Conservation (phyloP, 306 rosid genomes). For the Luffa aegyptiaca region DNA sequence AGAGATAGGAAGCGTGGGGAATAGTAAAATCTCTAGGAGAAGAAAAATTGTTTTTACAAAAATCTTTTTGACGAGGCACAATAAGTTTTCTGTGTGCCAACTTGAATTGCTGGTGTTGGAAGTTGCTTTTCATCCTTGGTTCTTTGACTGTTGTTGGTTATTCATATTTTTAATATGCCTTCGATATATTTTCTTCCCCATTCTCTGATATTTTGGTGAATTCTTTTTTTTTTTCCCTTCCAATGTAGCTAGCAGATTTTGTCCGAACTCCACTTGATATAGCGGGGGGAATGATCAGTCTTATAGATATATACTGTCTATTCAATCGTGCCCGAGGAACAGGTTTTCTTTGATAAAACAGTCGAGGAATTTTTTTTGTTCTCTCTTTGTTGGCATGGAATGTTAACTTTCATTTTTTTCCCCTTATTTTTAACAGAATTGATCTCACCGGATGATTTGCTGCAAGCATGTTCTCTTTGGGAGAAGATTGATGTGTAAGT, state of each 20-base stretch:
- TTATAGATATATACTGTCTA: conserved; percentile 79
- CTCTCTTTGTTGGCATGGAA: background rate
- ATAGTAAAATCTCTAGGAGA: background rate
- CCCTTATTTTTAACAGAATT: conserved; percentile 44
- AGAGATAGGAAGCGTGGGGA: background rate
- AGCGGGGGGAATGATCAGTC: conserved; percentile 89
- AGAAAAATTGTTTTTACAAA: background rate
- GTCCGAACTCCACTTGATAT: conserved; percentile 79
- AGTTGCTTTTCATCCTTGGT: background rate
- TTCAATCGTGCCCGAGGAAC: conserved; percentile 99
- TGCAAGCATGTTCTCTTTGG: conserved; percentile 94
- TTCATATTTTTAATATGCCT: background rate
- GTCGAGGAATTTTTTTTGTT: background rate
- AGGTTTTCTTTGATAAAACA: conserved; percentile 36
- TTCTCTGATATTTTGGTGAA: background rate
- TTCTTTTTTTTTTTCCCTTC: conserved; percentile 1
- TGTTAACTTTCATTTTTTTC: background rate
- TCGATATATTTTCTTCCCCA: background rate
- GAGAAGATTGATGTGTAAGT: conserved; percentile 96
- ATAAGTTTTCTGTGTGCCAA: background rate
- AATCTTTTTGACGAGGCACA: background rate
- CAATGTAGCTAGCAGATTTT: conserved; percentile 82
- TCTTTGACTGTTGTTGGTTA: background rate
- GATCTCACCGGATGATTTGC: conserved; percentile 92
- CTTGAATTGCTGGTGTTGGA: background rate